phyloP scores from a whole-genome alignment of 495 filamentous ascomycete species.

The Pseudoneurospora amorphoporcata region DNA sequence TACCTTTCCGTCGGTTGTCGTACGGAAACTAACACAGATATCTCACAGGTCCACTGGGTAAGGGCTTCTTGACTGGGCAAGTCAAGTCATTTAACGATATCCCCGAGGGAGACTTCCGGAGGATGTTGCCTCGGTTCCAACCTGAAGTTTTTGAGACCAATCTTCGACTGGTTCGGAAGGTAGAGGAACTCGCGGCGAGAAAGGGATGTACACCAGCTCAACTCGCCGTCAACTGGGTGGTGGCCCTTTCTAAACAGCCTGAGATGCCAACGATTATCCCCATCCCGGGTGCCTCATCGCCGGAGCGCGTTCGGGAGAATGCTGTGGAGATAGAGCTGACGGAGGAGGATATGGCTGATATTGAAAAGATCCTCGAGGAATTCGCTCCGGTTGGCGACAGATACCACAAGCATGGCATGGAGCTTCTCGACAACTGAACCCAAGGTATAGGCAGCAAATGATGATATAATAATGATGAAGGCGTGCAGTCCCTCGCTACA shows the following conservation, averaged over 20 bases:
- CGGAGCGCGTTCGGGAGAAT: constrained; percentile 42
- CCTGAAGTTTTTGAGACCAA: constrained; percentile 63
- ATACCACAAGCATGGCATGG: constrained; percentile 22
- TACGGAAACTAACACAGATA: not conserved
- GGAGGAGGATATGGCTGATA: constrained; percentile 37
- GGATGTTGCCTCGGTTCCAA: constrained; percentile 52
- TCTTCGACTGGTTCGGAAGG: constrained; percentile 55
- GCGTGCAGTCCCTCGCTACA: not conserved
- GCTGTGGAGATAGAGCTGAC: constrained; percentile 32
- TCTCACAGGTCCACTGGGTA: constrained; percentile 10
- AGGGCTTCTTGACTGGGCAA: constrained; percentile 46
- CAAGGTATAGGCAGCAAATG: not conserved
- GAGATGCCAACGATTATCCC: constrained; percentile 67
- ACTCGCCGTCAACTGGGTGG: constrained; percentile 67
- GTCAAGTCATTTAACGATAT: constrained; percentile 55
- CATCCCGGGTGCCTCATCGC: constrained; percentile 61
- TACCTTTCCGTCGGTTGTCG: constrained; percentile 1
- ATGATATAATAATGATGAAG: not conserved
- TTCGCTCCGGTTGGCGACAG: constrained; percentile 31
- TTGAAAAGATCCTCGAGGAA: constrained; percentile 32
- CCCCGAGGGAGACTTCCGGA: constrained; percentile 47
- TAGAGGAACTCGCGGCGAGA: constrained; percentile 54
- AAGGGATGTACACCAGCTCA: constrained; percentile 68
- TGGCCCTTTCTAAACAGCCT: constrained; percentile 39
- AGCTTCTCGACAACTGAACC: constrained; percentile 4